These are phyloP conservation scores for Aspergillus nanangensis DNA, from an alignment of 495 filamentous ascomycete species.

Conservation along the genomic window DNA sequence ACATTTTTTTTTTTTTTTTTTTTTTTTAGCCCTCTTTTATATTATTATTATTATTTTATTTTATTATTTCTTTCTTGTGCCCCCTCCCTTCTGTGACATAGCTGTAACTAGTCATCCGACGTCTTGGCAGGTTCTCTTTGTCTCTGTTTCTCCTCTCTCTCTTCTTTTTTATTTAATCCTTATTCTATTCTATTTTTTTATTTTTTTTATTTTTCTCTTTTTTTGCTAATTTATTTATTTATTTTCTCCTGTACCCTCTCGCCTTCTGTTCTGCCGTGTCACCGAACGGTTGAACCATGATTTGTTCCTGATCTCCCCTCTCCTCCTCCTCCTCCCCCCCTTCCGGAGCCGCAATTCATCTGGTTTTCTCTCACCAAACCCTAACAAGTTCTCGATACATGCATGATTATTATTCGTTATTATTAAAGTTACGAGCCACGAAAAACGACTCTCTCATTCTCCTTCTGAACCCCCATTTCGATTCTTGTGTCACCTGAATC, in stretches of 20 bases:
- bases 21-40: background rate
- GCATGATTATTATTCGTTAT: too few relatives aligned
- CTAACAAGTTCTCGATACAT: too few relatives aligned
- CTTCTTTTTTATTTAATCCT: conserved; percentile 1
- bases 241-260: background rate
- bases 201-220: conserved; percentile 2
- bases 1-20: background rate
- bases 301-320: too few relatives aligned
- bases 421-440: too few relatives aligned
- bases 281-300: too few relatives aligned
- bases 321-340: too few relatives aligned
- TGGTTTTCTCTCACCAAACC: too few relatives aligned
- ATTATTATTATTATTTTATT: background rate
- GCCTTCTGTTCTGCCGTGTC: too few relatives aligned
- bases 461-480: too few relatives aligned
- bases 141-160: background rate
- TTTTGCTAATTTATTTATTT: background rate
- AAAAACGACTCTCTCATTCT: too few relatives aligned
- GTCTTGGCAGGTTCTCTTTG: conserved; percentile 11
- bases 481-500: too few relatives aligned
- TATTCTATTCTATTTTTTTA: conserved; percentile 3
- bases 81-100: background rate
- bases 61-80: background rate
- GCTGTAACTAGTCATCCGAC: background rate
- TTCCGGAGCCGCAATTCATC: too few relatives aligned